Percentiles rank a stretch among this genome's conserved stretches.
Conservation (phyloP, 2,329 filamentous ascomycete genomes). For the Chrysosporium queenslandicum region DNA sequence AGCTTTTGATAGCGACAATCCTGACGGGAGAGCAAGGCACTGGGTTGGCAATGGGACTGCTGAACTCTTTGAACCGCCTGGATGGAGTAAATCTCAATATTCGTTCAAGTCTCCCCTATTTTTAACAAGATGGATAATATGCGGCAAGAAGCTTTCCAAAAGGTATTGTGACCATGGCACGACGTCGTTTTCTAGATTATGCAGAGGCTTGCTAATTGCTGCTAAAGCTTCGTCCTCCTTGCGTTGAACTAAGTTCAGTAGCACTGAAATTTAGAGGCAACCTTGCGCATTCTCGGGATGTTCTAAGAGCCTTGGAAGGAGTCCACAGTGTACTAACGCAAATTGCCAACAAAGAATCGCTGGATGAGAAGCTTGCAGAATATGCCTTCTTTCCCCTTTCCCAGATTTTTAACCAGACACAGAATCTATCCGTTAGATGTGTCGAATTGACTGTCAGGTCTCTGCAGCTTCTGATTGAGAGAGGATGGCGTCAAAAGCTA, state of each 20-base stretch:
- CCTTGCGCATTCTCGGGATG: conserved; percentile 36
- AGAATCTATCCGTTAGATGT: conserved; percentile 55
- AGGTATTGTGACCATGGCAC: conserved; percentile 24
- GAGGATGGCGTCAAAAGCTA: conserved; percentile 69
- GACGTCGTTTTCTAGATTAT: not conserved
- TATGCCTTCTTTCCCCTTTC: conserved; percentile 92
- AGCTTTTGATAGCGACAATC: no score
- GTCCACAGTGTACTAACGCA: conserved; percentile 33
- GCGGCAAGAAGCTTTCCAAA: conserved; percentile 35
- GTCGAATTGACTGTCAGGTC: conserved; percentile 70
- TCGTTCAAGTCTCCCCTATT: not conserved
- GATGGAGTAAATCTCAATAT: not conserved
- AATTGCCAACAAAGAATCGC: conserved; percentile 32
- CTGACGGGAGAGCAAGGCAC: not conserved
- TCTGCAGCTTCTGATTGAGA: conserved; percentile 58
- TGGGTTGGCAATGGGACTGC: not conserved
- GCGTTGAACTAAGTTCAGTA: conserved; percentile 49
- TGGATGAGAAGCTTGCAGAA: conserved; percentile 79
- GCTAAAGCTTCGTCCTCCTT: conserved; percentile 46
- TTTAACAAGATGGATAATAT: conserved; percentile 25
- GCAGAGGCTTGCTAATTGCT: conserved; percentile 2
- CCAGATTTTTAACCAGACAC: conserved; percentile 68
- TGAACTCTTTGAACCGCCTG: not conserved
- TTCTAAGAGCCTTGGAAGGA: conserved; percentile 40
- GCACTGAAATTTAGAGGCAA: conserved; percentile 43